Percentiles rank a stretch among this genome's conserved stretches.
These are phyloP conservation scores for Malassezia sp. DNA, from an alignment of 1,284 basidiomycete species.

Conservation along the genomic window DNA sequence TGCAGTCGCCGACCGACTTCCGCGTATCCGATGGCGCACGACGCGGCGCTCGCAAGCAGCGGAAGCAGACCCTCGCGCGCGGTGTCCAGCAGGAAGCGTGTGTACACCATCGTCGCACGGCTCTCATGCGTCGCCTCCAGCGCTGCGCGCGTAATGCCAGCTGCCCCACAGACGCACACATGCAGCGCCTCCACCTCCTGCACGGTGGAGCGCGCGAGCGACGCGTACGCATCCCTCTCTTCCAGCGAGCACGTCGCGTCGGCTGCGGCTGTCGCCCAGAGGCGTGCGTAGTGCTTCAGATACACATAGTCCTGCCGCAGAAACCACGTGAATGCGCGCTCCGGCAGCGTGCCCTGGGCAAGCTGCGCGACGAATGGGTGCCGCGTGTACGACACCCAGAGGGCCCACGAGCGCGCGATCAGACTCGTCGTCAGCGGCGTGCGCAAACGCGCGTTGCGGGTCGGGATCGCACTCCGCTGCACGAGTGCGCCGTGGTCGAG, in stretches of 20 bases:
- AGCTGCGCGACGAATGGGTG: constrained; percentile 71
- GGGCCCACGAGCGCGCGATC: constrained; percentile 24
- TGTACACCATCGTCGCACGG: constrained; percentile 36
- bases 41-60: constrained; percentile 66
- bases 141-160: constrained; percentile 21
- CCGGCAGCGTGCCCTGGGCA: constrained; percentile 60
- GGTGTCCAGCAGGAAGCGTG: constrained; percentile 35
- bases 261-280: constrained; percentile 57
- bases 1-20: constrained; percentile 57
- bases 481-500: constrained; percentile 71
- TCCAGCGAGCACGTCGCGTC: constrained; percentile 49
- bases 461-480: constrained; percentile 43
- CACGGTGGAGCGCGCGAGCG: constrained; percentile 48
- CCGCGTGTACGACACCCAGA: constrained; percentile 49
- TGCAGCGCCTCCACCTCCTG: constrained; percentile 30
- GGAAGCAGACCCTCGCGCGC: constrained; percentile 51
- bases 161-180: constrained; percentile 23
- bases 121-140: constrained; percentile 30
- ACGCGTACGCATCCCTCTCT: constrained; percentile 58
- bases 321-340: constrained; percentile 66
- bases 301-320: constrained; percentile 58
- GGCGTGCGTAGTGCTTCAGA: constrained; percentile 50
- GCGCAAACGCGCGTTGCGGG: background rate
- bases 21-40: constrained; percentile 86
- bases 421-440: constrained; percentile 7